These are phyloP conservation scores for Stentor roeselii DNA, from an alignment of 73 alveolate genomes.

Conservation along the genomic window DNA sequence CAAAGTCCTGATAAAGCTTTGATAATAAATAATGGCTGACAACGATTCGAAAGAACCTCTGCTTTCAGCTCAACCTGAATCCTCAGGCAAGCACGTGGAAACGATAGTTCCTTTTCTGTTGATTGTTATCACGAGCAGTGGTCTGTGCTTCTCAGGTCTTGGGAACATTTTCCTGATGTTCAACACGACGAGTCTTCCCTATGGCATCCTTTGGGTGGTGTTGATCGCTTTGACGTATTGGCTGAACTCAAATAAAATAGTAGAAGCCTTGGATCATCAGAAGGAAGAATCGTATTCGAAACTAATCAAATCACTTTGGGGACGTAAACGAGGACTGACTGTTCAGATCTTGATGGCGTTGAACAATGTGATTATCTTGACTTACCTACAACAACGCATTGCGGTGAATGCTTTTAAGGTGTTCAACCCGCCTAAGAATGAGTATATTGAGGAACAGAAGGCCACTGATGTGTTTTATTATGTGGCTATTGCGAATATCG, in stretches of 20 bases:
- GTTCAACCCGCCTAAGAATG: neutral
- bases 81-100: neutral
- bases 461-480: neutral
- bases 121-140: neutral
- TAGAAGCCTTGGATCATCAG: neutral
- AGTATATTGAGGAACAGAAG: neutral
- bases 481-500: conserved; percentile 1
- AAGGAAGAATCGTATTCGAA: neutral
- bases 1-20: too few species aligned
- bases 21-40: conserved; percentile 7
- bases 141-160: neutral
- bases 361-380: too few species aligned
- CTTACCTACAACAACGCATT: neutral
- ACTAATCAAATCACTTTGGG: neutral
- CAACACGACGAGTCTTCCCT: neutral
- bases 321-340: neutral
- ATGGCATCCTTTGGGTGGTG: neutral
- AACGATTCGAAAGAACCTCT: neutral
- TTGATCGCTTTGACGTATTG: neutral
- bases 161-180: neutral
- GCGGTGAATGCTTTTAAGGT: neutral
- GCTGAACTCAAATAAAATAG: neutral
- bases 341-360: neutral
- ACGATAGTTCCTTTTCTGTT: neutral
- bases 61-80: neutral